A percentile compares a stretch with the other conserved stretches of the same genome.
These are phyloP conservation scores for Aspergillus oerlinghausenensis DNA, from an alignment of 2,329 filamentous ascomycete genomes.

Conservation along the genomic window DNA sequence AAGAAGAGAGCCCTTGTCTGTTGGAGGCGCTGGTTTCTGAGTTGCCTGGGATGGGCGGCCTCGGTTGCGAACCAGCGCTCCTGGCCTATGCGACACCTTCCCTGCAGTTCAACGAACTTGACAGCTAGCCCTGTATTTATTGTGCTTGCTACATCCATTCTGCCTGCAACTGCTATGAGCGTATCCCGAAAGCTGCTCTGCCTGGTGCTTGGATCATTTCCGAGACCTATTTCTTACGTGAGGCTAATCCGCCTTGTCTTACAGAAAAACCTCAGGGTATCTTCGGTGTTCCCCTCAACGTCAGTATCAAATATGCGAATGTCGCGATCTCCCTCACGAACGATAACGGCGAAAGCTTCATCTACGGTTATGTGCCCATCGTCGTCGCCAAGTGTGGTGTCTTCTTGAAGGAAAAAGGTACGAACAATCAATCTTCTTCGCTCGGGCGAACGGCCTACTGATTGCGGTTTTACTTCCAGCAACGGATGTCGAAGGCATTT, in stretches of 20 bases:
- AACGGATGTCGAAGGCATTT: constrained; percentile 92
- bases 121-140: not conserved
- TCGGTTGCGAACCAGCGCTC: not conserved
- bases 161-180: not conserved
- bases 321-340: constrained; percentile 96
- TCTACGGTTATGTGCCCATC: constrained; percentile 97
- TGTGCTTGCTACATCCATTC: not conserved
- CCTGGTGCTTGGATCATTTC: not conserved
- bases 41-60: not conserved
- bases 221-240: not conserved
- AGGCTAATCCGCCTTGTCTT: constrained; percentile 10
- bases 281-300: constrained; percentile 86
- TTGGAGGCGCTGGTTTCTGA: not conserved
- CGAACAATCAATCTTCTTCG: constrained; percentile 29
- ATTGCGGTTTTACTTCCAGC: constrained; percentile 52
- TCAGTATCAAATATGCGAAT: constrained; percentile 96
- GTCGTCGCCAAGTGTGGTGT: constrained; percentile 98
- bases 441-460: constrained; percentile 1
- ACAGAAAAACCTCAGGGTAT: constrained; percentile 62
- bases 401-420: constrained; percentile 96
- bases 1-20: not conserved
- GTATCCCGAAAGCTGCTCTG: not conserved
- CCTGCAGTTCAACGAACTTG: not conserved
- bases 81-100: not conserved
- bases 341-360: constrained; percentile 88